These are phyloP conservation scores for Heimioporus sp. DNA, from an alignment of 768 basidiomycete species.

Conservation along the genomic window DNA sequence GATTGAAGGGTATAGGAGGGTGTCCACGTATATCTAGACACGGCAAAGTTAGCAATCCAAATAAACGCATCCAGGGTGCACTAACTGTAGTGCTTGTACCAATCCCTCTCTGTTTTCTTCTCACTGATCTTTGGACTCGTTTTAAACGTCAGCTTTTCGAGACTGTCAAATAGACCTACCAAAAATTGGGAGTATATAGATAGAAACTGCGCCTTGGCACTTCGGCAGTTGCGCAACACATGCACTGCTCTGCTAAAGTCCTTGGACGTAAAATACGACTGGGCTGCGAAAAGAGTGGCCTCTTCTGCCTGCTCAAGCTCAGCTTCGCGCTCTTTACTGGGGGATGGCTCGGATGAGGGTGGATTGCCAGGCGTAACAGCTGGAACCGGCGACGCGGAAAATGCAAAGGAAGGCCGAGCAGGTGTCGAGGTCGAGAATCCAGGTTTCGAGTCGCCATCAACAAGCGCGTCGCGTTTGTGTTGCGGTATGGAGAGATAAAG, in stretches of 20 bases:
- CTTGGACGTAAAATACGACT: constrained; percentile 68
- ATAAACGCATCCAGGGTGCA: constrained; percentile 7
- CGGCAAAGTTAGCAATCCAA: constrained; percentile 1
- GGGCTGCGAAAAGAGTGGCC: constrained; percentile 71
- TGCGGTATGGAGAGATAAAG: constrained; percentile 60
- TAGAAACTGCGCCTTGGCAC: constrained; percentile 74
- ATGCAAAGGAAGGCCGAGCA: constrained; percentile 39
- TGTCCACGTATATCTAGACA: constrained; percentile 64
- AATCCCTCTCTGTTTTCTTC: constrained; percentile 76
- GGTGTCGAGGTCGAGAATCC: constrained; percentile 61
- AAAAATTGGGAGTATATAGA: constrained; percentile 80
- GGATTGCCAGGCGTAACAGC: constrained; percentile 27
- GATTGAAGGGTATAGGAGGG: constrained; percentile 64
- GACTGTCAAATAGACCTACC: constrained; percentile 47
- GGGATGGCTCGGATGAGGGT: constrained; percentile 8
- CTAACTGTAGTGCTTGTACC: constrained; percentile 81
- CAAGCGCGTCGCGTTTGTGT: constrained; percentile 39
- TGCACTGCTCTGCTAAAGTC: constrained; percentile 77
- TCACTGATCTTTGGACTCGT: constrained; percentile 64
- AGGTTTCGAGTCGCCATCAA: constrained; percentile 22
- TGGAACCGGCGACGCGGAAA: constrained; percentile 26
- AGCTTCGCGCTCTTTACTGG: constrained; percentile 37
- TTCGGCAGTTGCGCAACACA: constrained; percentile 60
- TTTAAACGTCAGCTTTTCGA: constrained; percentile 4
- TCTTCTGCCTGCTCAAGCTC: constrained; percentile 60